Evolutionary conservation across 768 basidiomycete species (phyloP).

Genomic region (Mycena galopus): DNA sequence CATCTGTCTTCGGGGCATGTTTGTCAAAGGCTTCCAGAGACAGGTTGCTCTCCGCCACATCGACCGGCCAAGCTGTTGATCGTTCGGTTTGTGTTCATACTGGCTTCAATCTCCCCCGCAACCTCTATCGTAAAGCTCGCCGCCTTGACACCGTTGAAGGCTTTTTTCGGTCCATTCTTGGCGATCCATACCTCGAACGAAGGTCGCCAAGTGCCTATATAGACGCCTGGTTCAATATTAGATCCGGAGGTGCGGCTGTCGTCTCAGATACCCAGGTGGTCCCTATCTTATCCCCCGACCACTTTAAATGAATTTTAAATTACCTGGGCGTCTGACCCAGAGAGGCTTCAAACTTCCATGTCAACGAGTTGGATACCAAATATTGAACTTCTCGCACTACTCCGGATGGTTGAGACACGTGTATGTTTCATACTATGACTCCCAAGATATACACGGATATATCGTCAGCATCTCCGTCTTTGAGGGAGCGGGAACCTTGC

Average conservation of each 20-base stretch:
- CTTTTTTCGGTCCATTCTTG: neutral
- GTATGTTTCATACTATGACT: constrained; percentile 16
- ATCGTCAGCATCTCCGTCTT: constrained; percentile 24
- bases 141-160: constrained; percentile 6
- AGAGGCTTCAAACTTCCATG: constrained; percentile 21
- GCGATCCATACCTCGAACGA: neutral
- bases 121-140: neutral
- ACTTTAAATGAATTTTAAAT: neutral
- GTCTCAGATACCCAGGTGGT: no score
- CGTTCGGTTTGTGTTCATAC: neutral
- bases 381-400: constrained; percentile 30
- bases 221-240: constrained; percentile 32
- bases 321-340: constrained; percentile 24
- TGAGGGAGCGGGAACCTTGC: neutral
- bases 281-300: neutral
- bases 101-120: neutral
- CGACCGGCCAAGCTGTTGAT: neutral
- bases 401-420: constrained; percentile 26
- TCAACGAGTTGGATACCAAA: constrained; percentile 10
- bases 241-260: constrained; percentile 22
- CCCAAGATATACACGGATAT: neutral
- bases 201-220: constrained; percentile 16
- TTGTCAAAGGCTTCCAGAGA: neutral
- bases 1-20: neutral
- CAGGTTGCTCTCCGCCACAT: neutral